Evolutionary conservation across 2,329 filamentous ascomycete genomes (phyloP).

Genomic region (Fusarium transvaalense): DNA sequence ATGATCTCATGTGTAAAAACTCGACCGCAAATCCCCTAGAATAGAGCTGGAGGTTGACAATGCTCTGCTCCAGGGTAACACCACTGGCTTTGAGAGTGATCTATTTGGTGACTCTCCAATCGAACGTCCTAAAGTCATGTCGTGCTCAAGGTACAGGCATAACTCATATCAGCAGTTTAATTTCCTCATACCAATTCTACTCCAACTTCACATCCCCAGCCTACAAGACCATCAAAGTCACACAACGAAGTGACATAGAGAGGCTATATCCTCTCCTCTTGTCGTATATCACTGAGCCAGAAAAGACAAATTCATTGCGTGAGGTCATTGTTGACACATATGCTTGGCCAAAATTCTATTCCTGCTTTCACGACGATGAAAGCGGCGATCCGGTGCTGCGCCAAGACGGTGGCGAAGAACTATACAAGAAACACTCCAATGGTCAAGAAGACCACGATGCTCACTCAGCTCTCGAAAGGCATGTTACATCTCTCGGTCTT

Average conservation of each 20-base stretch:
- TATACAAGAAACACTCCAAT: constrained; percentile 17
- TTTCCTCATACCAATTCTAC: background rate
- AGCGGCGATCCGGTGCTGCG: background rate
- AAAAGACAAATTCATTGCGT: background rate
- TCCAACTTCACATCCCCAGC: background rate
- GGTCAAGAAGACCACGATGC: background rate
- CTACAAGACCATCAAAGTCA: background rate
- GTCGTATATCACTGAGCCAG: background rate
- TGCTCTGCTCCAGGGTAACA: constrained; percentile 4
- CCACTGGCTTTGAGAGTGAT: background rate
- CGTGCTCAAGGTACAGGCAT: background rate
- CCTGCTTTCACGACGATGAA: background rate
- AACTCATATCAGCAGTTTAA: background rate
- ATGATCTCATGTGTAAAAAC: background rate
- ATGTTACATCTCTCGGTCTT: constrained; percentile 11
- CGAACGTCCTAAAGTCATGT: background rate
- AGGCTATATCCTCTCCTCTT: constrained; percentile 1
- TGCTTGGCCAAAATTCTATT: background rate
- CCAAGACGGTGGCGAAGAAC: constrained; percentile 10
- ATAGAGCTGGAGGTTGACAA: background rate
- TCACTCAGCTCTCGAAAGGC: constrained; percentile 1
- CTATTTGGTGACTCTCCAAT: background rate
- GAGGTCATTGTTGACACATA: background rate
- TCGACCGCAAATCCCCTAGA: background rate
- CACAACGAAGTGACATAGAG: background rate